Evolutionary conservation across 129 eudicot genomes (phyloP).

Genomic region (Lactuca sativa): DNA sequence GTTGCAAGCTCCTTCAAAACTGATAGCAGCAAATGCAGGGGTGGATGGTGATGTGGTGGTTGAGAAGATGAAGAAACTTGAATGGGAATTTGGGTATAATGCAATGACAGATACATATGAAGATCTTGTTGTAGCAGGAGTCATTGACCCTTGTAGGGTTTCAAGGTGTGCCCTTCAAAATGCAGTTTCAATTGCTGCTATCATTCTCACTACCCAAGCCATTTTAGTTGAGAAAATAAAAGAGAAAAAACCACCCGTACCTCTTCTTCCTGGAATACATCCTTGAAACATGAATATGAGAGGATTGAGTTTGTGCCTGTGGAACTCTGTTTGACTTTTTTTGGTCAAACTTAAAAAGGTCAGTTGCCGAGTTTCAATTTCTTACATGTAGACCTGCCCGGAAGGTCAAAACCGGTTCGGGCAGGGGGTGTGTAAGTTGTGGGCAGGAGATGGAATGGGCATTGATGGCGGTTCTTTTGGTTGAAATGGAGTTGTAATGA

Average conservation of each 20-base stretch:
- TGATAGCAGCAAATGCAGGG: conserved; percentile 86
- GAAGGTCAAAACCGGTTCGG: background rate
- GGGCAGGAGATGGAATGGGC: background rate
- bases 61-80: conserved; percentile 54
- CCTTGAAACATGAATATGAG: conserved; percentile 25
- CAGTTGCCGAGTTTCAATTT: background rate
- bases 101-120: conserved; percentile 74
- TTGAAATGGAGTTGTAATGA: background rate
- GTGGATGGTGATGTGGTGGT: conserved; percentile 75
- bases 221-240: conserved; percentile 65
- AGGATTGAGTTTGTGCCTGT: background rate
- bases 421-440: conserved; percentile 5
- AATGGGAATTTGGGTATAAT: conserved; percentile 74
- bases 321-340: conserved; percentile 6
- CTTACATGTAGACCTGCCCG: background rate
- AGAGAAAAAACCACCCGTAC: conserved; percentile 56
- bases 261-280: conserved; percentile 73
- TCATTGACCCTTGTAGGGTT: conserved; percentile 80
- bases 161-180: conserved; percentile 80
- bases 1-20: conserved; percentile 77
- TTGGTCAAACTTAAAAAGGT: background rate
- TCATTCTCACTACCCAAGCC: conserved; percentile 82
- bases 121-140: conserved; percentile 70
- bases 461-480: background rate
- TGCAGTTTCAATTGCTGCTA: conserved; percentile 81